These are phyloP conservation scores for Aureobasidium musti DNA, from an alignment of 2,329 filamentous ascomycete genomes.

Conservation along the genomic window DNA sequence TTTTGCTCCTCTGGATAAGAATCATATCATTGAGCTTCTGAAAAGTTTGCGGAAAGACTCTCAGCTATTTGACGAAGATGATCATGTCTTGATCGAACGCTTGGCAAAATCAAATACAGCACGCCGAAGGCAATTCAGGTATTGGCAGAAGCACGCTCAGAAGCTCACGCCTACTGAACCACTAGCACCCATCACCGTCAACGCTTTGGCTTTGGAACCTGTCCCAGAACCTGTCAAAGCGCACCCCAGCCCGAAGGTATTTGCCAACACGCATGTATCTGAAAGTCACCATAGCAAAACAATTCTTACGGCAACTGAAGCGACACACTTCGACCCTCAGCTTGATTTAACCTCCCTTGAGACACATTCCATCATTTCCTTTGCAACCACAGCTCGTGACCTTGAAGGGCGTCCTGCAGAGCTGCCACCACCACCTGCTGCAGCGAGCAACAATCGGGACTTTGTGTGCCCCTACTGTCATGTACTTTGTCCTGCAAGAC, in stretches of 20 bases:
- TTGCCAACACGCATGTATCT: not conserved
- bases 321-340: not conserved
- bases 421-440: not conserved
- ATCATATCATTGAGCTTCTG: not conserved
- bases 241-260: too few relatives aligned
- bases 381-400: conserved; percentile 1
- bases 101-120: not conserved
- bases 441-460: not conserved
- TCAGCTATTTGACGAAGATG: not conserved
- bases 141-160: conserved; percentile 1
- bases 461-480: conserved; percentile 4
- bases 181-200: too few relatives aligned
- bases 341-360: not conserved
- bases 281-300: not conserved
- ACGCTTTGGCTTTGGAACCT: too few relatives aligned
- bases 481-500: not conserved
- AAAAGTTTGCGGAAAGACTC: not conserved
- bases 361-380: not conserved
- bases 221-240: not conserved
- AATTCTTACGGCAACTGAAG: not conserved
- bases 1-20: not conserved
- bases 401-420: not conserved
- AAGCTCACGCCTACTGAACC: not conserved
- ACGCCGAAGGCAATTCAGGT: conserved; percentile 7
- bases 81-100: not conserved